These are phyloP conservation scores for Prunus padus DNA, from an alignment of 306 rosid genomes.

Conservation along the genomic window DNA sequence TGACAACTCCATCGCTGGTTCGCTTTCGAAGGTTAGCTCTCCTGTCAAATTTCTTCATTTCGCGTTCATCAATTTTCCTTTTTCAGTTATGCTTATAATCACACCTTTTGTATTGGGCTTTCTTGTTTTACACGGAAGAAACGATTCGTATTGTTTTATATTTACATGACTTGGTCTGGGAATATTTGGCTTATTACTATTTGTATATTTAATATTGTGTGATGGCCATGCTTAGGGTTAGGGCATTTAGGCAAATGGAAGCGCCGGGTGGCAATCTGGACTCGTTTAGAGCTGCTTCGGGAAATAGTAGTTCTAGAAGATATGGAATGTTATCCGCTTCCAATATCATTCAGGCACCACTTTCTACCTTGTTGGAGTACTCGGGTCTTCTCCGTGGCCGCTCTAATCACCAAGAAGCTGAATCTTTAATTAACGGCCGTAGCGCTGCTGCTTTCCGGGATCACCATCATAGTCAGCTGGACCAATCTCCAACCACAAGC, in stretches of 20 bases:
- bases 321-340: constrained; percentile 58
- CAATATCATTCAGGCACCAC: constrained; percentile 71
- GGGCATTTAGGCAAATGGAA: constrained; percentile 64
- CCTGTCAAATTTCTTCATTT: neutral
- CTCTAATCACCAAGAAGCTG: constrained; percentile 47
- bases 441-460: constrained; percentile 32
- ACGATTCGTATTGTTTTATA: neutral
- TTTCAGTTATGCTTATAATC: neutral
- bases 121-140: constrained; percentile 11
- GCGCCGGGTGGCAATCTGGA: constrained; percentile 51
- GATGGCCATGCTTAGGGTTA: constrained; percentile 53
- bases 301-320: constrained; percentile 43
- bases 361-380: constrained; percentile 73
- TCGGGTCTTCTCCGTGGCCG: constrained; percentile 65
- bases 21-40: constrained; percentile 44
- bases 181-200: neutral
- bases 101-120: constrained; percentile 3
- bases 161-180: neutral
- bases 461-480: constrained; percentile 36
- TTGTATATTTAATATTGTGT: neutral
- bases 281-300: constrained; percentile 42
- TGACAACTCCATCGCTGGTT: constrained; percentile 28
- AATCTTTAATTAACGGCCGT: constrained; percentile 37
- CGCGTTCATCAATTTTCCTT: constrained; percentile 1
- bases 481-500: constrained; percentile 25